Evolutionary conservation across 129 eudicot species (phyloP), one percentile per base, ranked within the genome.

Genomic region (Centrapalus pauciflorus): DNA sequence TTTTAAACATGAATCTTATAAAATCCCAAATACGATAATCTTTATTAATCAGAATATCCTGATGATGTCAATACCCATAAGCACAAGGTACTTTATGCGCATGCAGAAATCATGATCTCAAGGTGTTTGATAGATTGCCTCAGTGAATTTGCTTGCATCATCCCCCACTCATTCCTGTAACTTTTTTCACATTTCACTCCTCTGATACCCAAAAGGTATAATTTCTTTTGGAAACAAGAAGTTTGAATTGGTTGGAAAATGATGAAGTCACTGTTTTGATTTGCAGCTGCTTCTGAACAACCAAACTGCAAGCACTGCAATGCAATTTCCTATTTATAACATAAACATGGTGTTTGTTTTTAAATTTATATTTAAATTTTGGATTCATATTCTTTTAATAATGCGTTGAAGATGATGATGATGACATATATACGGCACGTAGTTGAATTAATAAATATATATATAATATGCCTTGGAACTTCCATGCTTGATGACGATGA

Each of bases 41-140:
- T 71, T 30, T 21, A 38, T 14, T 29, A 54, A 64, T 64, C 32
- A 35, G 32, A 30, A 28, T 64, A 74, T 66, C 16, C 29, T 30
- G 59, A 56, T 74, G 73, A 66, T 74, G 61, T 66, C 73, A 66
- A 74, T 56, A 55, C 43, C 43, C 14, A n/a, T 51, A 72, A 50
- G 33, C 77, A 35, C 62, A 32, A 46, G 45, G 51, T 66, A 48
- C 74, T 75, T 66, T 75, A 75, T 48, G 32, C 62, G 74, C 79
- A 75, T 75, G 79, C 79, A 32, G 10, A 16, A 6, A 61, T 56
- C 28, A 68, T 61, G 80, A 69, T 33, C 48, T 30, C 56, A 69
- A 68, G 61, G 46, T 63, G 67, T 63, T 45, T 70, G 67, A 77
- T 55, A 63, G 61, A 56, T 70, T 70, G 77, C 81, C 55, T 43